Evolutionary conservation across 1,284 basidiomycete species (phyloP).

Genomic region (Austroboletus sp.): DNA sequence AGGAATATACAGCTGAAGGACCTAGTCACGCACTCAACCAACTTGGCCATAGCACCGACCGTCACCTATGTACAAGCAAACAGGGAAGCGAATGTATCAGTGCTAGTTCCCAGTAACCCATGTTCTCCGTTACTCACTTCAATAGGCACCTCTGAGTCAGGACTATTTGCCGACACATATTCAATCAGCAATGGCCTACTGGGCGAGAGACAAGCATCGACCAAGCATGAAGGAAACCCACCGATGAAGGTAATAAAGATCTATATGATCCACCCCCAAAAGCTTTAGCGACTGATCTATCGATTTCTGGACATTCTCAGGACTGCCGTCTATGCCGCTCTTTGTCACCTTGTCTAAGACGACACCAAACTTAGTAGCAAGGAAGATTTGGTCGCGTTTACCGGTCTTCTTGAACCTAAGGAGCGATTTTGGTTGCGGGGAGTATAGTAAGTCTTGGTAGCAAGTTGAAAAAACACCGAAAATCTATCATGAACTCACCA

Average conservation of each 20-base stretch:
- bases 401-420: conserved; percentile 35
- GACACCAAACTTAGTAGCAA: conserved; percentile 43
- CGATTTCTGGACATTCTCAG: conserved; percentile 22
- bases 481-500: conserved; percentile 26
- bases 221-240: neutral
- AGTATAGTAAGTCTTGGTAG: no score
- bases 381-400: conserved; percentile 40
- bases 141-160: no score
- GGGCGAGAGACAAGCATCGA: no score
- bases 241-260: conserved; percentile 33
- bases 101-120: no score
- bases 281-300: conserved; percentile 28
- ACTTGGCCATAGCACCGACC: conserved; percentile 31
- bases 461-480: no score
- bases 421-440: neutral
- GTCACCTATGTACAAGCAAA: conserved; percentile 25
- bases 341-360: conserved; percentile 2
- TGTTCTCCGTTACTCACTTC: no score
- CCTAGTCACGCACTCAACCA: conserved; percentile 27
- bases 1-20: neutral
- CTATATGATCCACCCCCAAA: conserved; percentile 30
- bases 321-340: conserved; percentile 20
- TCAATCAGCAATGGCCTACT: no score
- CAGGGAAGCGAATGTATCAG: no score
- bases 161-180: no score